Evolutionary conservation across 2,329 filamentous ascomycete genomes (phyloP).

Genomic region (Xylogone sp.): DNA sequence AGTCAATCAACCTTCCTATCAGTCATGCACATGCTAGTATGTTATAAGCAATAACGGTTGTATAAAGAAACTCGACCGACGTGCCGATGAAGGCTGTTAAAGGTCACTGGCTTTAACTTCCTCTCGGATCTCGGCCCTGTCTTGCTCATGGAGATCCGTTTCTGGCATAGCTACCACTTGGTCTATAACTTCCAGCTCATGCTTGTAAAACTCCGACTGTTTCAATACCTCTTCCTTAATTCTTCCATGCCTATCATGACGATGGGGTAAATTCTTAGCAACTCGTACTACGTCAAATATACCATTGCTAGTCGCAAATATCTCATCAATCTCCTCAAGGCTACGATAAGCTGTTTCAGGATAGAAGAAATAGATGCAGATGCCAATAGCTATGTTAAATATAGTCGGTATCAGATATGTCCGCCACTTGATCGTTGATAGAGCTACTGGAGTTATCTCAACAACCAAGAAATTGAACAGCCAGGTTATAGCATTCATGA

Average conservation of each 20-base stretch:
- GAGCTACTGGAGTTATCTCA: conserved; percentile 36
- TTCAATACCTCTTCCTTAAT: not conserved
- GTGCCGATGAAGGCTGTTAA: too few species aligned
- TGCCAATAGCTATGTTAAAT: conserved; percentile 36
- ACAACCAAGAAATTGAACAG: conserved; percentile 33
- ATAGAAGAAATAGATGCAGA: conserved; percentile 43
- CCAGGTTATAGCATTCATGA: conserved; percentile 41
- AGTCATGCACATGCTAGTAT: too few species aligned
- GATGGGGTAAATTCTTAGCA: not conserved
- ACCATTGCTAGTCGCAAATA: not conserved
- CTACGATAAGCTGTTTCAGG: conserved; percentile 7
- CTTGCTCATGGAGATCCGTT: too few species aligned
- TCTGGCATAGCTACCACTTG: too few species aligned
- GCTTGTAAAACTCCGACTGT: not conserved
- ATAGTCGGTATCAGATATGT: conserved; percentile 38
- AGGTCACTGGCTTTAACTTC: too few species aligned
- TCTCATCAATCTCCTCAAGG: conserved; percentile 6
- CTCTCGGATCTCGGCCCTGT: too few species aligned
- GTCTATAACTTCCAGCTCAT: not conserved
- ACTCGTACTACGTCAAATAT: not conserved
- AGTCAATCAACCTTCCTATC: too few species aligned
- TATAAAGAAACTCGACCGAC: too few species aligned
- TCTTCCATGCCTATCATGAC: not conserved
- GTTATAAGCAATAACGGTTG: too few species aligned
- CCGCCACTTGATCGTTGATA: conserved; percentile 37